A percentile compares a stretch with the other conserved stretches of the same genome.
These are phyloP conservation scores for Suhomyces choctaworum DNA, from an alignment of 1,139 yeast species.

Conservation along the genomic window DNA sequence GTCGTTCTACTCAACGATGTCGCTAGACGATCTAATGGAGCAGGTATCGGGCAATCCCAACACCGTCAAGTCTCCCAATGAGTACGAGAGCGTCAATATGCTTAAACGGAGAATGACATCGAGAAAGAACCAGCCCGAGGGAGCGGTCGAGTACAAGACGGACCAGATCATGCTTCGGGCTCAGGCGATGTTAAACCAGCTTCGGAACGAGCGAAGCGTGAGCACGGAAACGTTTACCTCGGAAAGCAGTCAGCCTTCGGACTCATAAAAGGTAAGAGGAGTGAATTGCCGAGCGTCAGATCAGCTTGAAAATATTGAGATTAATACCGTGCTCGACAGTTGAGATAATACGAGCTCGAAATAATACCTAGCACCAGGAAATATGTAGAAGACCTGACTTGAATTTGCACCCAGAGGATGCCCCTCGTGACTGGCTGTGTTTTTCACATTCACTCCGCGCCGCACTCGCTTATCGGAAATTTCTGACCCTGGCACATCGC, in stretches of 20 bases:
- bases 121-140: constrained; percentile 24
- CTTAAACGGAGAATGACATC: constrained; percentile 42
- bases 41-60: constrained; percentile 7
- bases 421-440: too few relatives aligned
- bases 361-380: too few relatives aligned
- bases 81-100: constrained; percentile 43
- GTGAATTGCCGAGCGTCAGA: too few relatives aligned
- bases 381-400: too few relatives aligned
- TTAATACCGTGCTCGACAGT: too few relatives aligned
- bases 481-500: not conserved
- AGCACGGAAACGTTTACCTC: constrained; percentile 8
- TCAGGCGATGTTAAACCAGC: constrained; percentile 43
- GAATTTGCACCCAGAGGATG: too few relatives aligned
- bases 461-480: not conserved
- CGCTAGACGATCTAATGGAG: constrained; percentile 27
- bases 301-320: too few relatives aligned
- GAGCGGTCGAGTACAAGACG: constrained; percentile 18
- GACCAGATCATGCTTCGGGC: constrained; percentile 40
- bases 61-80: constrained; percentile 13
- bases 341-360: too few relatives aligned
- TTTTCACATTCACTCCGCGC: not conserved
- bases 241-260: constrained; percentile 9
- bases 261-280: too few relatives aligned
- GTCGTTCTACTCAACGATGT: constrained; percentile 36
- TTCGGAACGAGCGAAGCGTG: constrained; percentile 23